Conservation (phyloP, 352 stramenopile species). For the Phytophthora hibernalis region DNA sequence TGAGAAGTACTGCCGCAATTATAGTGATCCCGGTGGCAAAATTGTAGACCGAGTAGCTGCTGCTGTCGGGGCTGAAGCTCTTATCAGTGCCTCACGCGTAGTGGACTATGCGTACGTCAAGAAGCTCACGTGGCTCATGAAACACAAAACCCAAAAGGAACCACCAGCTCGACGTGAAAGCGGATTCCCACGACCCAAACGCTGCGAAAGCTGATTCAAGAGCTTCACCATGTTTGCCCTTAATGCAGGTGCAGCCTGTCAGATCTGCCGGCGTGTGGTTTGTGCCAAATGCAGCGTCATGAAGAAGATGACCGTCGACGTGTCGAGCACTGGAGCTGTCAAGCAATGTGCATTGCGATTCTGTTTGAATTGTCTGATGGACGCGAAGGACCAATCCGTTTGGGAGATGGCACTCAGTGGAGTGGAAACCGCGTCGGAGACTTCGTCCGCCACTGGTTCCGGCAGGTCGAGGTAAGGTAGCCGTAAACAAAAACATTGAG, state of each 20-base stretch:
- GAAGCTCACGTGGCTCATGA: slow-evolving; percentile 54
- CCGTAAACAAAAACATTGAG: too few species aligned
- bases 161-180: slow-evolving; percentile 14
- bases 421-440: slow-evolving; percentile 31
- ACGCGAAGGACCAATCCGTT: slow-evolving; percentile 31
- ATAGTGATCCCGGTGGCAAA: slow-evolving; percentile 39
- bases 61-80: slow-evolving; percentile 31
- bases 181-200: slow-evolving; percentile 15
- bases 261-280: slow-evolving; percentile 51
- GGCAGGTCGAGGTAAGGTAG: background rate
- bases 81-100: slow-evolving; percentile 31
- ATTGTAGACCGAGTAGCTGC: slow-evolving; percentile 32
- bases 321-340: slow-evolving; percentile 36
- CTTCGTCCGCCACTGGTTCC: slow-evolving; percentile 23
- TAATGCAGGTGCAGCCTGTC: slow-evolving; percentile 32
- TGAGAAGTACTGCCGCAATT: slow-evolving; percentile 49
- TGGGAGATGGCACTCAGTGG: slow-evolving; percentile 35
- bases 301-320: slow-evolving; percentile 62
- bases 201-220: slow-evolving; percentile 35
- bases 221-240: slow-evolving; percentile 30
- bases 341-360: slow-evolving; percentile 40
- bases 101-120: slow-evolving; percentile 56
- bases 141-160: slow-evolving; percentile 20
- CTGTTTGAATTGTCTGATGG: slow-evolving; percentile 28
- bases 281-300: slow-evolving; percentile 59